Percentiles rank a stretch among this genome's conserved stretches.
These are phyloP conservation scores for Hydnum rufescens DNA, from an alignment of 768 basidiomycete species.

Conservation along the genomic window DNA sequence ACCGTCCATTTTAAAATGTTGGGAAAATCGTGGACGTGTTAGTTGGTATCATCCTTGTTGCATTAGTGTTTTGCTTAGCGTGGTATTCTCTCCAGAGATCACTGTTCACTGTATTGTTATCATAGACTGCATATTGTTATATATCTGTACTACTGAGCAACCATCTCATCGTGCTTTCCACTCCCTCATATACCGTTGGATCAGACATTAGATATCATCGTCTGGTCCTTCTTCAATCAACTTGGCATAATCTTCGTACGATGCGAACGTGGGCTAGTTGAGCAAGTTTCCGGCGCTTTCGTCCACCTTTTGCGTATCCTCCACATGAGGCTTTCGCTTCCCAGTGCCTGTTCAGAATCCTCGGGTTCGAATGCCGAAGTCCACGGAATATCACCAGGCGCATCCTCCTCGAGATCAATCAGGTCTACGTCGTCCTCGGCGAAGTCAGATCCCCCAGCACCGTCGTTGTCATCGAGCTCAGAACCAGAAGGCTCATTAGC, in stretches of 20 bases:
- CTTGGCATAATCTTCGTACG: constrained; percentile 68
- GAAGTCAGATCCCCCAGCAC: constrained; percentile 29
- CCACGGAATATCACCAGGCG: constrained; percentile 33
- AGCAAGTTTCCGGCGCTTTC: constrained; percentile 47
- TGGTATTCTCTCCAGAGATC: too few species aligned
- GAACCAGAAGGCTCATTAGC: constrained; percentile 15
- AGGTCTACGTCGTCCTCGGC: constrained; percentile 21
- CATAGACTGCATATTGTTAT: too few species aligned
- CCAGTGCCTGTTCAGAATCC: constrained; percentile 23
- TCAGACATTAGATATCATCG: constrained; percentile 27
- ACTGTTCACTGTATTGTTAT: too few species aligned
- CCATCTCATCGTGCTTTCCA: not conserved
- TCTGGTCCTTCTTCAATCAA: constrained; percentile 66
- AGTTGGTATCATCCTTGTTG: too few species aligned
- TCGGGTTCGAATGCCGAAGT: constrained; percentile 36
- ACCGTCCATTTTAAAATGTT: not conserved
- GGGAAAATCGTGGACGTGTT: not conserved
- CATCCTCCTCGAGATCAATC: constrained; percentile 29
- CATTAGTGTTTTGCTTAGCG: not conserved
- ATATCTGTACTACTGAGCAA: too few species aligned
- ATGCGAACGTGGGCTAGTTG: constrained; percentile 72
- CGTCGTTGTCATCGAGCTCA: constrained; percentile 18
- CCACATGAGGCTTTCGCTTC: constrained; percentile 21
- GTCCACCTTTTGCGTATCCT: constrained; percentile 22
- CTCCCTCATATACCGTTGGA: not conserved